Base-by-base conservation (phyloP, 1,284 basidiomycete genomes). In the Meira nashicola region DNA sequence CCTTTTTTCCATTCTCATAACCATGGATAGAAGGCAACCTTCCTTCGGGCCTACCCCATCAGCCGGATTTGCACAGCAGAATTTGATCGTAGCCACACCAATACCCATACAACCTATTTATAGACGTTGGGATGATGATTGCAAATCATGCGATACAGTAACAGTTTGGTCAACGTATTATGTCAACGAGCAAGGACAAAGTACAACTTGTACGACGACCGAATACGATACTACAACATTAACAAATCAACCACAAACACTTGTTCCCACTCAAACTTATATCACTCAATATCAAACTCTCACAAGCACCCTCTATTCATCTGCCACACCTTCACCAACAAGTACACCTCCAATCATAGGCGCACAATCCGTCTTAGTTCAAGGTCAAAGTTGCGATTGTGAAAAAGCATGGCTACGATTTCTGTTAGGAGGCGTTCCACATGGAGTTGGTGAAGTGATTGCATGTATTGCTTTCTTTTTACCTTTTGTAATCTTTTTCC, bases 391-490 rank as follows among this genome's bases (percentile, higher is more conserved):
- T 19, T 53, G 50, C 23, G 14, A 53, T 15, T 53, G 50, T 15
- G 50, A 37, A 17, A 17, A 25, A 6, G 38, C 23, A n/a, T 53
- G 50, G 50, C 15, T 53, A 17, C 11, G n/a, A 8, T 17, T 28
- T 15, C 38, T 53, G 12, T 25, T 37, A 8, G 50, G 50, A 15
- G 50, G 50, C 17, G 12, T 53, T 14, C 50, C 50, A 28, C 2
- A 39, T 17, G 50, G 50, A 15, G 50, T 33, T 19, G 14, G 28
- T 14, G 50, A 53, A 41, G 50, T 53, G 14, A 39, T 53, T n/a
- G 50, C 50, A 19, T 53, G 50, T 41, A 17, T 53, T 17, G 50
- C 50, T 40, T 53, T 53, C 23, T 53, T 53, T 25, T 53, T 53
- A 14, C 12, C 28, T 25, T 41, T 53, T 53, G 21, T 53, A 7